Evolutionary conservation across 352 stramenopile genomes (phyloP), one percentile per base, ranked within the genome.

Genomic region (Elongisporangium undulatum): DNA sequence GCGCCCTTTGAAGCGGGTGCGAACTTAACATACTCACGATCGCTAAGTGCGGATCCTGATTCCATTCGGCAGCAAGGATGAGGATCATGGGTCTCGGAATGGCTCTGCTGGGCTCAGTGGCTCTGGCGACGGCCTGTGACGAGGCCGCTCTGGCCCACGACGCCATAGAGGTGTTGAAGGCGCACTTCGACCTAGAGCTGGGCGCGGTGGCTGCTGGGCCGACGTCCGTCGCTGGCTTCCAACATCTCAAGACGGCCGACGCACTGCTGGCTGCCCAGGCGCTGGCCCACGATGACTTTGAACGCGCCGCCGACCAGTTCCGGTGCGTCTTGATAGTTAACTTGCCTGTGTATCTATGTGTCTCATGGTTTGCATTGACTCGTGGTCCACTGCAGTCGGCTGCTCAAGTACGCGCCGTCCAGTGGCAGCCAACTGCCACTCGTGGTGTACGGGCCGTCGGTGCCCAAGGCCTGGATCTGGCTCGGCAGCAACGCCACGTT

Each of bases 231-330:
- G 75, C 87, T 55, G 83, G 83, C 49, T 95, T 95, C 58, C 83
- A 95, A 62, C 74, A 95, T 58, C 56, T 95, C 56, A 94, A 92
- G 86, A 79, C 79, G 3, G 74, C 72, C 2, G 86, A 95, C 23
- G 84, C 84, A 58, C 67, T 95, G 50, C 59, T 95, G 13, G 84
- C 86, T 6, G 82, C 84, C 4, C 86, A 95, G 71, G 86, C 86
- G 22, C 68, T 91, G 58, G 83, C 86, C 2, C 86, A 95, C 51
- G 69, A 82, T 48, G 77, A 95, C 69, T 95, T 95, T 58, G 58
- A 64, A 12, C 66, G 73, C 49, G 85, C 83, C 1, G 72, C 74
- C 2, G 45, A 52, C 3, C 84, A 95, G 45, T 89, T 94, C 48
- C 71, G 75, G 80, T 89, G 51, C 16, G 68, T 50, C 15, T 4